Base-by-base conservation (phyloP, 1,284 basidiomycete genomes). In the Mycena citricolor region DNA sequence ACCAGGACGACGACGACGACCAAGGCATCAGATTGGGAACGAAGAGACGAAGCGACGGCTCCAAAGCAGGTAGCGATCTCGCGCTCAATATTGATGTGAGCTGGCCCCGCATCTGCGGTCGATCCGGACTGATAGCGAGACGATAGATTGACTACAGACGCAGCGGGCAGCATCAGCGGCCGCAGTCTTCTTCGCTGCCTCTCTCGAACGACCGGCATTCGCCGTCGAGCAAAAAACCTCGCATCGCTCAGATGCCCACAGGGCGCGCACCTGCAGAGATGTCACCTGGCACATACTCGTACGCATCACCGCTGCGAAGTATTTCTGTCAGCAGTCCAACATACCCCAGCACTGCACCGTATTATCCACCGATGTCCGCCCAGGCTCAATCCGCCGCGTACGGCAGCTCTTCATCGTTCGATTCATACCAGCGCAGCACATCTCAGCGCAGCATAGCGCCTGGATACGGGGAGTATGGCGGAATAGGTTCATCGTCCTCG, bases 181-280 rank as follows among this genome's bases (percentile, higher is more conserved):
- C 46, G 2, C 21, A 39, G 6, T 43, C 58, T 14, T 60, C 61
- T 4, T 44, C 59, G n/a, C 55, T 64, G 8, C 62, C 63, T 1
- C 48, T 65, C 4, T 65, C 64, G n/a, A 60, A 60, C 53, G 63
- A 65, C 54, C 61, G 64, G 12, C 47, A 44, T 25, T 54, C 52
- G 33, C 48, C 48, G n/a, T 33, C 41, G 12, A 39, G 39, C 38
- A 52, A 52, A 44, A 52, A 52, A 21, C 38, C 39, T 16, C 51
- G 51, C 7, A 49, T 52, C 31, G 47, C 39, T 11, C 51, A 46
- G 16, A 52, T 52, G 51, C 16, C 36, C 23, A 26, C 36, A 21
- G 32, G 36, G 3, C 39, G 48, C 4, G 5, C 32, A 23, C 10
- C 14, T 7, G 35, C 43, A 4, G 14, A 25, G 8, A 36, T 42